phyloP scores from a whole-genome alignment of 345 rosid species.

The Camelina neglecta region DNA sequence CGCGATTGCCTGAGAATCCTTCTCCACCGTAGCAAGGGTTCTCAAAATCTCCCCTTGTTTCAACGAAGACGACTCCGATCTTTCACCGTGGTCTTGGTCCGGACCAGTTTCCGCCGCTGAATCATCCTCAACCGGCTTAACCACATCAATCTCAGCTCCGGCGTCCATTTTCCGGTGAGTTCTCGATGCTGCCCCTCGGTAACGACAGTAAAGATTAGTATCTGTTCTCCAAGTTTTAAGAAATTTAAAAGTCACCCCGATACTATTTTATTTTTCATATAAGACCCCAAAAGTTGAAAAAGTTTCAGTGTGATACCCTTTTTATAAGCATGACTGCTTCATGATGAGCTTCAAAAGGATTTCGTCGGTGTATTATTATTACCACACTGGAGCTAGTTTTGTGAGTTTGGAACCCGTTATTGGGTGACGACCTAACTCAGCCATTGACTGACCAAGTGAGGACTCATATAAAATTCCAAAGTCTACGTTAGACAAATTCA shows the following conservation, averaged over 20 bases:
- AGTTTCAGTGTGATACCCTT: not conserved
- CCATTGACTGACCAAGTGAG: not conserved
- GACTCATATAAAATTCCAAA: not conserved
- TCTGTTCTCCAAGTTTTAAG: not conserved
- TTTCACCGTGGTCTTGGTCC: conserved; percentile 18
- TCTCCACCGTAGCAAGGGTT: conserved; percentile 80
- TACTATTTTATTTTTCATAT: not conserved
- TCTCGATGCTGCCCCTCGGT: conserved; percentile 3
- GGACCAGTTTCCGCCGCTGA: not conserved
- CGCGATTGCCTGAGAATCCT: conserved; percentile 80
- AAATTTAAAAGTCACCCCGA: not conserved
- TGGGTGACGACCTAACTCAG: not conserved
- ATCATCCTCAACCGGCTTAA: conserved; percentile 23
- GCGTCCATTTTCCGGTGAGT: conserved; percentile 40
- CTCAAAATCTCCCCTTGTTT: conserved; percentile 60
- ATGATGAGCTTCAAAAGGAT: conserved; percentile 3
- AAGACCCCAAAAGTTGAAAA: not conserved
- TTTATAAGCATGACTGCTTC: not conserved
- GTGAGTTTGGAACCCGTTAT: not conserved
- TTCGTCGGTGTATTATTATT: not conserved
- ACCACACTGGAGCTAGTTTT: not conserved
- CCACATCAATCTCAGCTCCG: conserved; percentile 31
- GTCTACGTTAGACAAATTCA: conserved; percentile 13
- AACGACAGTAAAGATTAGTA: not conserved
- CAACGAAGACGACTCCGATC: conserved; percentile 36